phyloP scores from a whole-genome alignment of 495 filamentous ascomycete genomes.

The Daldinia childiae region DNA sequence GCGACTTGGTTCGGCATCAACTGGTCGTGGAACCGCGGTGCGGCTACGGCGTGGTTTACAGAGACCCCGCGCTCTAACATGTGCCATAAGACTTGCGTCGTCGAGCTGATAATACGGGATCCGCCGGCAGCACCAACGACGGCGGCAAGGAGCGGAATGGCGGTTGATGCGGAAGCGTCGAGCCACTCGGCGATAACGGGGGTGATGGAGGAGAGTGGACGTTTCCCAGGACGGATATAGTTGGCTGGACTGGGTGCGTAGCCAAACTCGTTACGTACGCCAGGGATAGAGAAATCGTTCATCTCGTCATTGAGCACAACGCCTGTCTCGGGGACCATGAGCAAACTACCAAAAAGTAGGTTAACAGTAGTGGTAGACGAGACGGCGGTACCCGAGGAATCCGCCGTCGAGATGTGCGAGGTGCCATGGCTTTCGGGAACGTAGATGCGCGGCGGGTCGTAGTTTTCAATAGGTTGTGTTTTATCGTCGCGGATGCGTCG shows the following conservation, averaged over 20 bases:
- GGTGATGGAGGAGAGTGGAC: constrained; percentile 76
- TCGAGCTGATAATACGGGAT: constrained; percentile 80
- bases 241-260: constrained; percentile 77
- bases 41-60: constrained; percentile 64
- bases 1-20: constrained; percentile 69
- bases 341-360: constrained; percentile 77
- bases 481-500: constrained; percentile 72
- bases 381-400: constrained; percentile 73
- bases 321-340: constrained; percentile 82
- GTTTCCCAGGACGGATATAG: constrained; percentile 76
- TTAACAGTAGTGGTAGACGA: constrained; percentile 86
- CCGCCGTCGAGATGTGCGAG: constrained; percentile 76
- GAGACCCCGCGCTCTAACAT: constrained; percentile 69
- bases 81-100: constrained; percentile 75
- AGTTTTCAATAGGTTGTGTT: constrained; percentile 74
- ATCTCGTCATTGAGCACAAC: constrained; percentile 92
- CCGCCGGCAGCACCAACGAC: constrained; percentile 79
- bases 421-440: constrained; percentile 68
- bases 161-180: constrained; percentile 29
- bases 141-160: constrained; percentile 46
- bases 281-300: constrained; percentile 84
- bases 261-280: constrained; percentile 75
- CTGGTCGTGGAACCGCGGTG: constrained; percentile 82
- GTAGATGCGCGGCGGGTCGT: constrained; percentile 65
- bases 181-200: constrained; percentile 73